These are phyloP conservation scores for Leptosphaerulina australis DNA, from an alignment of 2,329 filamentous ascomycete species.

Conservation along the genomic window DNA sequence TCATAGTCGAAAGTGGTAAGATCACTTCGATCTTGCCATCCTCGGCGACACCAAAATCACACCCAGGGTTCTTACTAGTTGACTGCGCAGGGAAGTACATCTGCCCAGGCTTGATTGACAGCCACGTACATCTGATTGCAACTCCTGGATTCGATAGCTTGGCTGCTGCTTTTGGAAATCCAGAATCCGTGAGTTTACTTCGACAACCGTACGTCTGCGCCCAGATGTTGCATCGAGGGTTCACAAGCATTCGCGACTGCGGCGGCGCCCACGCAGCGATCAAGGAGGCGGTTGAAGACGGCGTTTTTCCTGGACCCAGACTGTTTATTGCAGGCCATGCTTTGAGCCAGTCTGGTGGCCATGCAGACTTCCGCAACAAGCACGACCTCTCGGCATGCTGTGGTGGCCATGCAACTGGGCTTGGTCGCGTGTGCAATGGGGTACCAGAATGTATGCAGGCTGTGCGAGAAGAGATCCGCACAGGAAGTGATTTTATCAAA, in stretches of 20 bases:
- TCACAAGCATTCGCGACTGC: slow-evolving; percentile 64
- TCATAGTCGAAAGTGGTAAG: slow-evolving; percentile 3
- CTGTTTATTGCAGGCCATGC: slow-evolving; percentile 10
- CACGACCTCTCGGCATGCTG: slow-evolving; percentile 6
- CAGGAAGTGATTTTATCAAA: slow-evolving; percentile 66
- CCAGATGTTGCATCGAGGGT: slow-evolving; percentile 47
- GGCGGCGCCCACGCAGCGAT: slow-evolving; percentile 63
- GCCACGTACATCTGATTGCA: slow-evolving; percentile 31
- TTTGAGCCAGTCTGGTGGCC: slow-evolving; percentile 61
- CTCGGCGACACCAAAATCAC: not conserved
- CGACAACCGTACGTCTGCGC: slow-evolving; percentile 9
- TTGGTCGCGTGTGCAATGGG: slow-evolving; percentile 8
- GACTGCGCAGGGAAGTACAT: slow-evolving; percentile 56
- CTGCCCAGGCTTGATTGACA: slow-evolving; percentile 60
- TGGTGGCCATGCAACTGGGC: slow-evolving; percentile 2
- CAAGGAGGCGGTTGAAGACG: slow-evolving; percentile 63
- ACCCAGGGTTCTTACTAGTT: slow-evolving; percentile 23
- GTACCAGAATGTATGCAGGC: slow-evolving; percentile 9
- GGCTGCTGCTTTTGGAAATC: not conserved
- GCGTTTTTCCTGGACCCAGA: slow-evolving; percentile 57
- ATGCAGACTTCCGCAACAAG: slow-evolving; percentile 56
- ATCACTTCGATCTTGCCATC: not conserved
- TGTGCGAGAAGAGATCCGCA: slow-evolving; percentile 59
- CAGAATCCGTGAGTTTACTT: slow-evolving; percentile 1
- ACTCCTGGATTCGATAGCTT: slow-evolving; percentile 16